Evolutionary conservation across 768 basidiomycete genomes (phyloP), one percentile per base, ranked within the genome.

Genomic region (Xerocomellus amylosporus): DNA sequence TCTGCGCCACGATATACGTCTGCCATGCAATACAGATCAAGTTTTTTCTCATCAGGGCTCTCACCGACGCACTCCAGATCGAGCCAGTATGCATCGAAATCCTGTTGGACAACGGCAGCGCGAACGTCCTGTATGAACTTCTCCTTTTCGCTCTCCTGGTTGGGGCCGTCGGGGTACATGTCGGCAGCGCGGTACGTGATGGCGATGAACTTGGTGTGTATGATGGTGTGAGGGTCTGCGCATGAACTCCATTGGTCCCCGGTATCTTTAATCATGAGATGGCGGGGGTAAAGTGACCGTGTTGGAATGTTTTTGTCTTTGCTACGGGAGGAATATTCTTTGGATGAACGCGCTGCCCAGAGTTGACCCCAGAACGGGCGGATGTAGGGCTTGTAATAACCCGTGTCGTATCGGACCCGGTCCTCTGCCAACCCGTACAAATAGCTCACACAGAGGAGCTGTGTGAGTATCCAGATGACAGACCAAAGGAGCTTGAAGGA

Each of bases 311-410:
- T 47, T 31, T 19, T 2, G 4, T 54, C 43, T 8, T 52, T 20
- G 24, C 43, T 1, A 17, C 58, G 59, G 4, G 41, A 37, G 9
- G 63, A 64, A 42, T 58, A 36, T 19, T 64, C 63, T 40, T 26
- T 64, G 2, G 14, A n/a, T 2, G 63, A 64, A 30, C 63, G 63
- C 8, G 63, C 63, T 15, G 63, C 56, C 63, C 63, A 64, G 42
- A 64, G 41, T 36, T 64, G 63, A 5, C 59, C 51, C 34, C 39
- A 55, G 44, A 54, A 64, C 0, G 22, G 9, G 9, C 47, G 52
- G 3, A 2, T 2, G 15, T 51, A 53, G 33, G 48, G 48, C 19
- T 53, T 53, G 38, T 53, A 53, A 30, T 22, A 4, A 1, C 59
- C 45, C 5, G 56, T 48, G 17, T 26, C 22, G 15, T 64, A 24